phyloP scores from a whole-genome alignment of 345 rosid genomes.

The Atalantia buxifolia region DNA sequence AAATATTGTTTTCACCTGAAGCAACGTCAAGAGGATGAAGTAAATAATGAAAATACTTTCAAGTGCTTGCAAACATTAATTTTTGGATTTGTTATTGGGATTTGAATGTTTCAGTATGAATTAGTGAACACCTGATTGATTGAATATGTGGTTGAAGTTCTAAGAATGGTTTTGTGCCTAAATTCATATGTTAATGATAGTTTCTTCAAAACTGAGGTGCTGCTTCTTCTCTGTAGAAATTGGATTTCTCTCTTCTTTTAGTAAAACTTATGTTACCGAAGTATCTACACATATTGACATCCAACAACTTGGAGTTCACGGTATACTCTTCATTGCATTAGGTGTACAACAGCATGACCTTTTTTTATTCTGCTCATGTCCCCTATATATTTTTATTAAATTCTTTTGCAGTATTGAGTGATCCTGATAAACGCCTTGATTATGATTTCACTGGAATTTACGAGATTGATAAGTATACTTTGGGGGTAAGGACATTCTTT shows the following conservation, averaged over 20 bases:
- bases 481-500: constrained; percentile 49
- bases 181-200: neutral
- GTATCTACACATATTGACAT: neutral
- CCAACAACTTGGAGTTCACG: neutral
- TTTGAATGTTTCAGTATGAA: neutral
- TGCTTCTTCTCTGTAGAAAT: neutral
- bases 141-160: neutral
- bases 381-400: constrained; percentile 5
- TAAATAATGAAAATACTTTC: neutral
- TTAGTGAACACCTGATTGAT: neutral
- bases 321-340: neutral
- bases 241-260: neutral
- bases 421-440: constrained; percentile 70
- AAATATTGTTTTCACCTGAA: neutral
- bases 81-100: neutral
- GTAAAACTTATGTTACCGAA: neutral
- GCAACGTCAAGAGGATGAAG: neutral
- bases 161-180: neutral
- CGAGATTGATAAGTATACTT: constrained; percentile 73
- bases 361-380: constrained; percentile 1
- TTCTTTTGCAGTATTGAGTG: constrained; percentile 60
- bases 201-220: neutral
- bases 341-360: neutral
- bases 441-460: constrained; percentile 76
- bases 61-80: neutral